Evolutionary conservation across 2,329 filamentous ascomycete species (phyloP).

Genomic region (Bipolaris oryzae): DNA sequence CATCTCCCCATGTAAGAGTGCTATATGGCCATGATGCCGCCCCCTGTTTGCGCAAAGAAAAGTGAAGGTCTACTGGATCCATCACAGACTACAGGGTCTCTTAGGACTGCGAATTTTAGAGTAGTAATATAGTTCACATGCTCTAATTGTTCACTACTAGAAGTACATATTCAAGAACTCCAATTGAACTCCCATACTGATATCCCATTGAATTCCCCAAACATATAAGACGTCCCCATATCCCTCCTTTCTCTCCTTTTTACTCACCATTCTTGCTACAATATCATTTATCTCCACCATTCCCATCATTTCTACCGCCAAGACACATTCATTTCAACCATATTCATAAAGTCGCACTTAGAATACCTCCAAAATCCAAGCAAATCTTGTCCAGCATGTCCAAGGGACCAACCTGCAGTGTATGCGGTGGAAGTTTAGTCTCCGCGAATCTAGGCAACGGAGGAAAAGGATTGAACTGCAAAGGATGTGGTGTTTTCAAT

Average conservation of each 20-base stretch:
- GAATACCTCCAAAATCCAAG: background rate
- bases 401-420: background rate
- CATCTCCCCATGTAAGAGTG: background rate
- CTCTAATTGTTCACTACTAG: rapidly evolving
- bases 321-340: background rate
- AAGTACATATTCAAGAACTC: background rate
- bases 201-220: background rate
- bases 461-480: background rate
- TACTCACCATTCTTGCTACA: background rate
- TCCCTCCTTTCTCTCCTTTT: background rate
- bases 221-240: background rate
- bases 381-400: background rate
- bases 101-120: background rate
- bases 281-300: background rate
- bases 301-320: background rate
- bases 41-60: background rate
- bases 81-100: background rate
- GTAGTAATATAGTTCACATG: background rate
- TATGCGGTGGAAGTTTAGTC: background rate
- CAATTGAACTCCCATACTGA: background rate
- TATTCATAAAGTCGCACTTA: background rate
- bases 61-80: background rate
- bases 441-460: background rate
- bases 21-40: background rate
- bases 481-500: background rate